Evolutionary conservation across 352 stramenopile genomes (phyloP), one percentile per base, ranked within the genome.

Genomic region (Pythium folliculosum): DNA sequence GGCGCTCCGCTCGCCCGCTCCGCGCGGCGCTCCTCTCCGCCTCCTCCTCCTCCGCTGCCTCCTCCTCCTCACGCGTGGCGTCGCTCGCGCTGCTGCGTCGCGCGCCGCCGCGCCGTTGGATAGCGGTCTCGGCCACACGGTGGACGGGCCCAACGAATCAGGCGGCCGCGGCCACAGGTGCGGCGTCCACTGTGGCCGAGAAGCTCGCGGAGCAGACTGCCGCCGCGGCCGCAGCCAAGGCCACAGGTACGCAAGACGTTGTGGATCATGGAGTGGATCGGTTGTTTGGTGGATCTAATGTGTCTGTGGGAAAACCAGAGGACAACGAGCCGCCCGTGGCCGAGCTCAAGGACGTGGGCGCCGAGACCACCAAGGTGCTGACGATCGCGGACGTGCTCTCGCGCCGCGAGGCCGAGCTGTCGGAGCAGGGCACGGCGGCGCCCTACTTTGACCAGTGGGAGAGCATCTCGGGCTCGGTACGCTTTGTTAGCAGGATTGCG

Each of bases 341-440:
- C 47, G 79, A 87, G 52, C 57, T 90, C 37, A 71, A 71, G 21
- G 78, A 80, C 13, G 69, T 90, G 19, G 82, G 82, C 7, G 82
- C 82, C 6, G 85, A 91, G 65, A 82, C 82, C 27, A 77, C 77
- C 45, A 87, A 85, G 60, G 71, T 90, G 35, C 51, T 91, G 65
- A 93, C 85, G 30, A 91, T 93, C 60, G 80, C 82, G 0, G 82
- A 93, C 44, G 82, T 93, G 22, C 66, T 93, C 44, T 80, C 76
- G 54, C 72, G 74, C 27, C 85, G 83, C 23, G 85, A 90, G 60
- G 70, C 70, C 38, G 76, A 91, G 37, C 50, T 86, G 30, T 65
- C 70, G n/a, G 71, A 65, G 21, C 80, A 69, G 13, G 76, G 80
- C 50, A 60, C 60, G 5, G 69, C 63, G 2, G 49, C 61, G 22